Conservation (phyloP, 345 rosid genomes). For the Murraya koenigii region DNA sequence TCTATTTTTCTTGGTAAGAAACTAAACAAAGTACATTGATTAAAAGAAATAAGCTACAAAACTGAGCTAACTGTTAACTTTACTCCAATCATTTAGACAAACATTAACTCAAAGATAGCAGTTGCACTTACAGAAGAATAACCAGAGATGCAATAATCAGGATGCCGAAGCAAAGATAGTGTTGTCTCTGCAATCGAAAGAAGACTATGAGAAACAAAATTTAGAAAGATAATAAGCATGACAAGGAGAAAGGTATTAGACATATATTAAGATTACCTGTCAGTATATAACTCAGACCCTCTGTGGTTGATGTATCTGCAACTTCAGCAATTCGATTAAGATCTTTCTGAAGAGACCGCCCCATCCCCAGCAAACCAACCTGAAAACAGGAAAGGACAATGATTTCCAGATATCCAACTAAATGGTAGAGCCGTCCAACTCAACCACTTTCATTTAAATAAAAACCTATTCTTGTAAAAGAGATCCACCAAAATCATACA, state of each 20-base stretch:
- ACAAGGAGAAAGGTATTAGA: not conserved
- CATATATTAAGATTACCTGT: constrained; percentile 52
- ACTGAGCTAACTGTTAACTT: not conserved
- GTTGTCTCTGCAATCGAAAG: constrained; percentile 66
- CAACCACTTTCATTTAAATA: not conserved
- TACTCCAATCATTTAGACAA: not conserved
- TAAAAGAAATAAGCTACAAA: not conserved
- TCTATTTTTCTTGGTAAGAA: not conserved
- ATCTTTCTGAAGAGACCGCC: constrained; percentile 72
- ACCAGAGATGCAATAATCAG: constrained; percentile 94
- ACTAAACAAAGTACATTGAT: not conserved
- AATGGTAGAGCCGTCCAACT: not conserved
- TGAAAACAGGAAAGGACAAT: constrained; percentile 17
- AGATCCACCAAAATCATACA: not conserved
- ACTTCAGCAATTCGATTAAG: constrained; percentile 76
- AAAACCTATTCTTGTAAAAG: not conserved
- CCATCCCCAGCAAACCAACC: constrained; percentile 92
- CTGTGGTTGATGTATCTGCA: constrained; percentile 89
- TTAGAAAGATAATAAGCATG: not conserved
- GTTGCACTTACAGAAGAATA: constrained; percentile 74
- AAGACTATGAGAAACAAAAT: not conserved
- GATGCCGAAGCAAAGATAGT: constrained; percentile 86
- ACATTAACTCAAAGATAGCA: not conserved
- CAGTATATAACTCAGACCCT: constrained; percentile 75
- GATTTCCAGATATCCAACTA: not conserved